Conservation (phyloP, 108 stramenopile species). For the Nitzschia palea region DNA sequence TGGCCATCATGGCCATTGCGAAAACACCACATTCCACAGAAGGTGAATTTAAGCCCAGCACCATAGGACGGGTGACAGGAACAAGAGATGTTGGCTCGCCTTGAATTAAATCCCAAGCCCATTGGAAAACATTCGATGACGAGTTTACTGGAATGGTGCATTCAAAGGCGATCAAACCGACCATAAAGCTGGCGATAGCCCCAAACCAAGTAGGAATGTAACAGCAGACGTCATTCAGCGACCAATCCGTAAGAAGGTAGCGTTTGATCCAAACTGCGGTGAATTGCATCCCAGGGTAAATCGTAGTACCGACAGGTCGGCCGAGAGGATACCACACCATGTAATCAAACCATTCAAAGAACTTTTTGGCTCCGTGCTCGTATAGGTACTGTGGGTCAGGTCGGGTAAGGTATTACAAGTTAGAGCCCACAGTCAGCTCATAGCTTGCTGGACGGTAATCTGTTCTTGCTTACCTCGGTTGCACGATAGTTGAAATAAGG, state of each 20-base stretch:
- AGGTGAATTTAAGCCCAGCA: constrained; percentile 41
- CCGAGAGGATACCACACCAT: constrained; percentile 97
- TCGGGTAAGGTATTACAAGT: no score
- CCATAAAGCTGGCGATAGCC: constrained; percentile 66
- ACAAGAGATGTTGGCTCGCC: constrained; percentile 27
- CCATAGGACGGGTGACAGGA: background rate
- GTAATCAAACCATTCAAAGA: constrained; percentile 88
- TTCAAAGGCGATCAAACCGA: constrained; percentile 79
- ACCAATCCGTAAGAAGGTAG: constrained; percentile 55
- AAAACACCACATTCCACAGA: constrained; percentile 76
- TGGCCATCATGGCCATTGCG: constrained; percentile 90
- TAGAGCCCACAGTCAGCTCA: no score
- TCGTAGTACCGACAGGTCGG: constrained; percentile 96
- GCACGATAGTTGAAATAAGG: constrained; percentile 95
- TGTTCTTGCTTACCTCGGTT: constrained; percentile 70
- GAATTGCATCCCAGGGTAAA: constrained; percentile 98
- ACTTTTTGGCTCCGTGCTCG: constrained; percentile 68
- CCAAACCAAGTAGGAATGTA: constrained; percentile 94
- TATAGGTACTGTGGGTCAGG: constrained; percentile 78
- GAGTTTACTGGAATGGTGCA: constrained; percentile 62
- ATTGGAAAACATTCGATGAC: constrained; percentile 42
- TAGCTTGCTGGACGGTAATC: no score
- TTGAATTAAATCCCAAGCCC: constrained; percentile 39
- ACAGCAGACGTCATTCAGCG: constrained; percentile 88
- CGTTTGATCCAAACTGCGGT: constrained; percentile 90